Base-by-base conservation (phyloP, 2,329 filamentous ascomycete species). In the Botrytis paeoniae region DNA sequence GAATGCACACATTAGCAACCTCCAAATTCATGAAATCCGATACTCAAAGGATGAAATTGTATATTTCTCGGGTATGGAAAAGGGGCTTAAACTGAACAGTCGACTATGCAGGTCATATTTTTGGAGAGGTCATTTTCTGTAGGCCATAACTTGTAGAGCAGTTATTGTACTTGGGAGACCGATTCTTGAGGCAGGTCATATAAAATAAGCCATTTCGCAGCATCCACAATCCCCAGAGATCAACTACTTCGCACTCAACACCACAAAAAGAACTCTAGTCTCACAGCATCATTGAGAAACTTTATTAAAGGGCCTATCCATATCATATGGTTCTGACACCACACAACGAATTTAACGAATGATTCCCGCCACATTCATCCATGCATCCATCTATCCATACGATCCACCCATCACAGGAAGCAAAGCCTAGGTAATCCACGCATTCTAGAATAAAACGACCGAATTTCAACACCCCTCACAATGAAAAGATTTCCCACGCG, bases 301-400 rank as follows among this genome's bases (percentile, higher is more conserved):
- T 57, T 39, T 39, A 68, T 68, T 41, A 57, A 54, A 54, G 12
- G 20, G 48, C 48, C 65, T 68, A 57, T 35, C 48, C 45, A 54
- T 63, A 63, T 29, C 7, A 63, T 18, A 61, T 37, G 59, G 59
- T 32, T 37, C 20, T 61, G 20, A 61, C 35, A 61, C 25, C 37
- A 41, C 18, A 64, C 61, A 64, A 64, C 61, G n/a, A 29, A 64
- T 20, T 57, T 32, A 64, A 41, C 35, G 16, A 57, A 68, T 68
- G 65, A 68, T 14, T 29, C n/a, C 65, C 22, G 25, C 25, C n/a
- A 41, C 37, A 63, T 63, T 18, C 61, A 32, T 29, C 51, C 48
- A 61, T 54, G 4, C 48, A 25, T 51, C 48, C 10, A 51, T 51
- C 48, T 51, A 54, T 54, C 48, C 25, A n/a, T 39, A 62, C 60